Conservation (phyloP, 257 asterid species). For the Capsicum baccatum region DNA sequence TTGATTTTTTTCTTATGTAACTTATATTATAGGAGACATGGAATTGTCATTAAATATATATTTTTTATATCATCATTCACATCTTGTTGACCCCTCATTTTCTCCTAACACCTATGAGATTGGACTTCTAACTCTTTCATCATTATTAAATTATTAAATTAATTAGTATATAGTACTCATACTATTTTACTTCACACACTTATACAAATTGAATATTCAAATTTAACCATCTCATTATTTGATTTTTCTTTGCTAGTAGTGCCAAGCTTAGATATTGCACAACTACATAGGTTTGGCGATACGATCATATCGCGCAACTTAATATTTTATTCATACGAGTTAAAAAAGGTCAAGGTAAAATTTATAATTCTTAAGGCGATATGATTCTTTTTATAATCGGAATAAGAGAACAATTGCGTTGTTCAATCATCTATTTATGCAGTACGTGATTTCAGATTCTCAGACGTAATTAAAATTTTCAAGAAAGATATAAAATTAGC, state of each 20-base stretch:
- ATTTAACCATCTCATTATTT: not conserved
- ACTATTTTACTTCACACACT: not conserved
- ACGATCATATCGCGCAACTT: rapidly evolving
- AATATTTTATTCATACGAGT: not conserved
- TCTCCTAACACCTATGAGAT: slow-evolving; percentile 15
- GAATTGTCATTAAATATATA: not conserved
- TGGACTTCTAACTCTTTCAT: not conserved
- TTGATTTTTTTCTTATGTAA: not conserved
- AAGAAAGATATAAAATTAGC: not conserved
- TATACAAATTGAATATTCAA: not conserved
- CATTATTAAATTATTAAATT: not conserved
- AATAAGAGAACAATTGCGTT: not conserved
- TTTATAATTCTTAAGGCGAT: rapidly evolving
- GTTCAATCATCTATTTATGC: too few species aligned
- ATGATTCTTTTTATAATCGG: not conserved
- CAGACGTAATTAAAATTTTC: not conserved
- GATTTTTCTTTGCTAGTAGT: not conserved
- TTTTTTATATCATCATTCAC: not conserved
- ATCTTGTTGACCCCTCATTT: slow-evolving; percentile 29
- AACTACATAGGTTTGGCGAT: not conserved
- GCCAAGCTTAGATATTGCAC: not conserved
- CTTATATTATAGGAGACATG: not conserved
- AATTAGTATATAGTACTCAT: not conserved
- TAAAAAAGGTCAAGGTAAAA: not conserved
- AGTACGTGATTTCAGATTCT: not conserved